A percentile compares a stretch with the other conserved stretches of the same genome.
Conservation (phyloP, 2,329 filamentous ascomycete species). For the Fusarium pseudocircinatum region DNA sequence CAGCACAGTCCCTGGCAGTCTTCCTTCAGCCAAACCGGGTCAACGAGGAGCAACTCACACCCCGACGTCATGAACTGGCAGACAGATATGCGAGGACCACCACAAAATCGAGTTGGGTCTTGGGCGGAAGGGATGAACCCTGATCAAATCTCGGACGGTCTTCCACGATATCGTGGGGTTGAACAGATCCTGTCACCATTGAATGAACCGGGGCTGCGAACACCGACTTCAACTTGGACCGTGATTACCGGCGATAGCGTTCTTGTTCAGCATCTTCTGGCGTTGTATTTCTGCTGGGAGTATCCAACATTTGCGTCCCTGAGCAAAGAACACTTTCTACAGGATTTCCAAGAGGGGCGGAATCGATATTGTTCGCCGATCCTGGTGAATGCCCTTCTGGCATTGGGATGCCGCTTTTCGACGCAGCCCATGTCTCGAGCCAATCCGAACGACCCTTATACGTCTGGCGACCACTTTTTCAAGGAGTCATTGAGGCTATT, state of each 20-base stretch:
- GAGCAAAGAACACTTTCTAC: slow-evolving; percentile 75
- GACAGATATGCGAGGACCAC: slow-evolving; percentile 50
- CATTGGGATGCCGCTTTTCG: slow-evolving; percentile 75
- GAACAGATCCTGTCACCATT: slow-evolving; percentile 61
- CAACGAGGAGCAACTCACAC: slow-evolving; percentile 58
- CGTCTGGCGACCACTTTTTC: slow-evolving; percentile 79
- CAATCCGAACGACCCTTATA: slow-evolving; percentile 69
- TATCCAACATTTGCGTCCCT: slow-evolving; percentile 80
- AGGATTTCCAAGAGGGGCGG: slow-evolving; percentile 69
- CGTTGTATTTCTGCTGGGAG: slow-evolving; percentile 79
- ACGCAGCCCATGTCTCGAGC: slow-evolving; percentile 70
- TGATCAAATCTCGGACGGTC: slow-evolving; percentile 45
- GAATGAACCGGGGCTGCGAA: slow-evolving; percentile 55
- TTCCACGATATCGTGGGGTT: slow-evolving; percentile 52
- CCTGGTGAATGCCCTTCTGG: slow-evolving; percentile 71
- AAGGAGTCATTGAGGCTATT: slow-evolving; percentile 72
- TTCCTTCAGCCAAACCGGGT: slow-evolving; percentile 57
- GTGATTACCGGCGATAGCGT: slow-evolving; percentile 64
- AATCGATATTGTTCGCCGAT: slow-evolving; percentile 74
- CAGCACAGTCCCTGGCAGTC: slow-evolving; percentile 61
- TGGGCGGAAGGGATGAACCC: slow-evolving; percentile 59
- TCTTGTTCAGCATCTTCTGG: slow-evolving; percentile 71
- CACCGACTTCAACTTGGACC: slow-evolving; percentile 65
- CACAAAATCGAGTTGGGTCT: slow-evolving; percentile 58
- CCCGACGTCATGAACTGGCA: slow-evolving; percentile 59